phyloP scores from a whole-genome alignment of 345 rosid genomes.

The Brassica incana region DNA sequence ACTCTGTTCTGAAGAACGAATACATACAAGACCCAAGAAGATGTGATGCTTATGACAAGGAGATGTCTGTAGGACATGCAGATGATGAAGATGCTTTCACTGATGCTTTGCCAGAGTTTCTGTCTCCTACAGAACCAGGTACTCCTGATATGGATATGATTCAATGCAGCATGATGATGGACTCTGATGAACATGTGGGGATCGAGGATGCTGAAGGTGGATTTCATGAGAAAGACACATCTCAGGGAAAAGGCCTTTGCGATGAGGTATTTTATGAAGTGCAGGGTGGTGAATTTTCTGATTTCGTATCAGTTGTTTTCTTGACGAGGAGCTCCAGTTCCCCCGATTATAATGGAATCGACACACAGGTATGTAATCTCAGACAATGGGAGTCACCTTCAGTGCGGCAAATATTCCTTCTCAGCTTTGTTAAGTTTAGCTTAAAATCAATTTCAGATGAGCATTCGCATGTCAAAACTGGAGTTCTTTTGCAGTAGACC shows the following conservation, averaged over 20 bases:
- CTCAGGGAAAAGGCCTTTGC: slow-evolving; percentile 54
- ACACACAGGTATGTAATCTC: slow-evolving; percentile 70
- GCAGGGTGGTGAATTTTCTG: slow-evolving; percentile 64
- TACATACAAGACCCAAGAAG: slow-evolving; percentile 38
- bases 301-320: slow-evolving; percentile 85
- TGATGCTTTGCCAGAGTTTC: slow-evolving; percentile 92
- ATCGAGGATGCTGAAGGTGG: slow-evolving; percentile 55
- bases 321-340: slow-evolving; percentile 71
- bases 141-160: slow-evolving; percentile 48
- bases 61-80: slow-evolving; percentile 40
- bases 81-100: slow-evolving; percentile 87
- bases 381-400: slow-evolving; percentile 28
- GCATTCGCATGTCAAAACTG: slow-evolving; percentile 90
- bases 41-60: slow-evolving; percentile 46
- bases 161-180: slow-evolving; percentile 48
- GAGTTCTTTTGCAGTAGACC: slow-evolving; percentile 96
- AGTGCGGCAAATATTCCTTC: slow-evolving; percentile 13
- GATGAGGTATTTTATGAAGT: slow-evolving; percentile 87
- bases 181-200: slow-evolving; percentile 42
- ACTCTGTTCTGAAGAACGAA: slow-evolving; percentile 74
- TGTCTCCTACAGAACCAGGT: slow-evolving; percentile 60
- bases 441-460: slow-evolving; percentile 67
- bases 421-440: slow-evolving; percentile 41
- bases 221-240: slow-evolving; percentile 47
- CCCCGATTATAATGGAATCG: slow-evolving; percentile 82